phyloP scores from a whole-genome alignment of 306 rosid species.

The Senna siamea region DNA sequence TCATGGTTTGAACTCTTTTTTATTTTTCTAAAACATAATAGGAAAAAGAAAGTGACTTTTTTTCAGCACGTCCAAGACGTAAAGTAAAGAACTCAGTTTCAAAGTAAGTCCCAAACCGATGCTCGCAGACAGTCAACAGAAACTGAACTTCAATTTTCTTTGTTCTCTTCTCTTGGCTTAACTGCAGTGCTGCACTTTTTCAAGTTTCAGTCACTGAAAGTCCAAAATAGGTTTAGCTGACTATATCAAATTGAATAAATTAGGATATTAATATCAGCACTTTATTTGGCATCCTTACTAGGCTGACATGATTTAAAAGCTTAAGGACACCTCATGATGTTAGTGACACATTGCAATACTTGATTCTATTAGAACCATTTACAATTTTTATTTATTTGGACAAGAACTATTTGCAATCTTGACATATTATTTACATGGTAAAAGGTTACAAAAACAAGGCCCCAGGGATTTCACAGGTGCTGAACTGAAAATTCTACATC shows the following conservation, averaged over 20 bases:
- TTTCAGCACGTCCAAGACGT: background rate
- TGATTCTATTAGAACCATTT: slow-evolving; percentile 23
- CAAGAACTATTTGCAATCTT: no score
- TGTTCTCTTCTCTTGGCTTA: no score
- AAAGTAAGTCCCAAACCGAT: background rate
- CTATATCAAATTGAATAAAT: background rate
- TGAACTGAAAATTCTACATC: no score
- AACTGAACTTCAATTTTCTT: background rate
- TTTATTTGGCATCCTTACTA: slow-evolving; percentile 30
- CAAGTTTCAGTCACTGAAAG: slow-evolving; percentile 4
- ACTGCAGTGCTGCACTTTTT: background rate
- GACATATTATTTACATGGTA: background rate
- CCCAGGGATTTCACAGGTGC: slow-evolving; percentile 7
- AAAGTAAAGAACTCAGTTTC: background rate
- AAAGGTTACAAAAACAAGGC: slow-evolving; percentile 7
- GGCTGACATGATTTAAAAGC: no score
- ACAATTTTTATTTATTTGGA: slow-evolving; percentile 11
- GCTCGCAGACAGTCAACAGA: background rate
- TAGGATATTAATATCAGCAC: background rate
- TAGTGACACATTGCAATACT: no score
- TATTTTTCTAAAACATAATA: no score
- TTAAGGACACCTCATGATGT: no score
- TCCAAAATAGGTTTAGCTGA: background rate
- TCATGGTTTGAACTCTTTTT: no score
- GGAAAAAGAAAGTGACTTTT: no score